Evolutionary conservation across 768 basidiomycete genomes (phyloP).

Genomic region (Hydnum rufescens): DNA sequence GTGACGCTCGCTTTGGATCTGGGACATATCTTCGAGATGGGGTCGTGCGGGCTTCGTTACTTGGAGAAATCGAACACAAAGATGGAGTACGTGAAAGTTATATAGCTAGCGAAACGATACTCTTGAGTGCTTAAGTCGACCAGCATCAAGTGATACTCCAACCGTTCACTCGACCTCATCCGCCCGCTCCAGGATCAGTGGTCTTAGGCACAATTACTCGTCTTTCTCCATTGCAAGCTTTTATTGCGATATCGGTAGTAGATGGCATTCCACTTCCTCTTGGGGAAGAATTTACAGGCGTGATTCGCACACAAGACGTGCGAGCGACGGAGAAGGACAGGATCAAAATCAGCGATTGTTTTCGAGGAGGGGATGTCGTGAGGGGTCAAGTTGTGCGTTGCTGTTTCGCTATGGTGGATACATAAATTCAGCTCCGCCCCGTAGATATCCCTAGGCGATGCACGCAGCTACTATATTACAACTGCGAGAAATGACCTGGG

Average conservation of each 20-base stretch:
- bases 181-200: slow-evolving; percentile 53
- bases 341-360: slow-evolving; percentile 78
- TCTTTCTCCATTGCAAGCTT: slow-evolving; percentile 65
- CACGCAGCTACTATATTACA: slow-evolving; percentile 79
- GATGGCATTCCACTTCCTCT: slow-evolving; percentile 65
- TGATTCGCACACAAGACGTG: slow-evolving; percentile 76
- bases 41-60: slow-evolving; percentile 45
- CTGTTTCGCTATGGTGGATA: background rate
- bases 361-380: slow-evolving; percentile 81
- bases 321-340: slow-evolving; percentile 79
- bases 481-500: slow-evolving; percentile 82
- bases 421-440: background rate
- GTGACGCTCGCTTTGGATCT: slow-evolving; percentile 33
- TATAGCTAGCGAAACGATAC: slow-evolving; percentile 10
- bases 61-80: slow-evolving; percentile 39
- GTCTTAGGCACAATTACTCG: slow-evolving; percentile 70
- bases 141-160: slow-evolving; percentile 21
- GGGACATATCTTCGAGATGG: slow-evolving; percentile 50
- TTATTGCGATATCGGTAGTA: slow-evolving; percentile 66
- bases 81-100: slow-evolving; percentile 41
- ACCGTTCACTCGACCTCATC: slow-evolving; percentile 50
- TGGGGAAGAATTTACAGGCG: slow-evolving; percentile 77
- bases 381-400: slow-evolving; percentile 60
- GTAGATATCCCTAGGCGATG: slow-evolving; percentile 81
- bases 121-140: slow-evolving; percentile 8